phyloP scores from a whole-genome alignment of 805 yeast species.

The Jamesozyma rosinii region DNA sequence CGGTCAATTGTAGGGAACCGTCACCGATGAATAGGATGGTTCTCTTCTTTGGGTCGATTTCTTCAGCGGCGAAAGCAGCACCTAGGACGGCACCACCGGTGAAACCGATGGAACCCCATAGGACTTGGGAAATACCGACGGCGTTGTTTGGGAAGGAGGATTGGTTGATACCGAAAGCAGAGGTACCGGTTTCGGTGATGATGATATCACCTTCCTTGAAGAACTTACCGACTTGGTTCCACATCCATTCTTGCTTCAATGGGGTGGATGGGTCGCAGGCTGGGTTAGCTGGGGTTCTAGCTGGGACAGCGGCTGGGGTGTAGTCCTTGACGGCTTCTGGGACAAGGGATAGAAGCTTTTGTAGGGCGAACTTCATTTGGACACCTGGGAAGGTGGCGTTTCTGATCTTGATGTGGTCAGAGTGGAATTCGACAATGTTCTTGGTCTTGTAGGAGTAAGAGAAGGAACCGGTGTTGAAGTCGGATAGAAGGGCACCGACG shows the following conservation, averaged over 20 bases:
- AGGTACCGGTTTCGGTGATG: constrained; percentile 66
- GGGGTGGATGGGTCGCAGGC: constrained; percentile 38
- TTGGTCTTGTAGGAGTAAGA: constrained; percentile 66
- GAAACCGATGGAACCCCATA: constrained; percentile 71
- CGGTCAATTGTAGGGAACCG: constrained; percentile 68
- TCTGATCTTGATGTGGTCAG: constrained; percentile 62
- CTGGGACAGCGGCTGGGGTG: constrained; percentile 48
- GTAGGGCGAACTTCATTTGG: constrained; percentile 53
- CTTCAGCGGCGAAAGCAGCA: constrained; percentile 61
- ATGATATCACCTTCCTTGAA: constrained; percentile 58
- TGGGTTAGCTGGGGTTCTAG: constrained; percentile 37
- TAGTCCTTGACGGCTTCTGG: constrained; percentile 35
- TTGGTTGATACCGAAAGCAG: constrained; percentile 63
- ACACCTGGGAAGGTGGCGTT: constrained; percentile 64
- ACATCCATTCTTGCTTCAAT: constrained; percentile 57
- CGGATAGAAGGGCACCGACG: constrained; percentile 76
- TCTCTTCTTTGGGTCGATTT: constrained; percentile 51
- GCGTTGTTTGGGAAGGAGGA: constrained; percentile 54
- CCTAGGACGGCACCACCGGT: constrained; percentile 61
- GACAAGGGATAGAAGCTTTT: constrained; percentile 34
- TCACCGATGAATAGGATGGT: constrained; percentile 64
- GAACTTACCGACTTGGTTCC: constrained; percentile 58
- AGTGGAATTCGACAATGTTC: constrained; percentile 71
- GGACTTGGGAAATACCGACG: constrained; percentile 61
- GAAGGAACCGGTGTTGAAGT: constrained; percentile 85